Base-by-base conservation (phyloP, 768 basidiomycete genomes). In the Asterophora parasitica region DNA sequence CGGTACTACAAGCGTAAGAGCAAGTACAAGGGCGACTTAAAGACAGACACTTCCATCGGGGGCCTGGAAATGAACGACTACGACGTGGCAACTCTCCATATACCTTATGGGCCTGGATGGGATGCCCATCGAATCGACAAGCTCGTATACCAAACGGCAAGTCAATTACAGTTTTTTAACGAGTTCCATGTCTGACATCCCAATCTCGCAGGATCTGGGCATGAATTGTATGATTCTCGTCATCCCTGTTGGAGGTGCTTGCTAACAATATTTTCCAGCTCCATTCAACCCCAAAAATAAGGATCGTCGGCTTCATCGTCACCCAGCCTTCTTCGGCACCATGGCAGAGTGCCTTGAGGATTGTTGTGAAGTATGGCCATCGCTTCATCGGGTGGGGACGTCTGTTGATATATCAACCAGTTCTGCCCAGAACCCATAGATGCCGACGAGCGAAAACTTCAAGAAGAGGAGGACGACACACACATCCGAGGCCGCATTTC, bases 271-370 rank as follows among this genome's bases (percentile, higher is more conserved):
- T 36, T 42, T 36, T 59, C 1, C 51, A 80, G 78, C 79, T 3
- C 76, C 78, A 1, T 83, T 73, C 60, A 82, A 82, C 47, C 79
- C 79, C 1, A 81, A 79, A 65, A 82, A 83, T 62, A 77, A 81
- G 52, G 73, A 69, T 9, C 68, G 80, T 10, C 67, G 73, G 2
- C 70, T 84, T 3, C 81, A 84, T 66, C 78, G 80, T 26, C 81
- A 84, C 52, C 74, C 78, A 7, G 80, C 80, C 1, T 83, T 80
- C 62, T 82, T 82, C 50, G 81, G 82, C 5, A 78, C 72, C 0
- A 71, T 78, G 57, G 56, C 70, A 43, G 80, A 84, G 49, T 76
- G 76, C 39, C 45, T 82, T 15, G 78, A 77, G 50, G 82, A 83
- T 44, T 82, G 80, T 52, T 83, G 81, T 60, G 79, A 79, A 70